These are phyloP conservation scores for Pseudoturritis turrita DNA, from an alignment of 345 rosid genomes.

Conservation along the genomic window DNA sequence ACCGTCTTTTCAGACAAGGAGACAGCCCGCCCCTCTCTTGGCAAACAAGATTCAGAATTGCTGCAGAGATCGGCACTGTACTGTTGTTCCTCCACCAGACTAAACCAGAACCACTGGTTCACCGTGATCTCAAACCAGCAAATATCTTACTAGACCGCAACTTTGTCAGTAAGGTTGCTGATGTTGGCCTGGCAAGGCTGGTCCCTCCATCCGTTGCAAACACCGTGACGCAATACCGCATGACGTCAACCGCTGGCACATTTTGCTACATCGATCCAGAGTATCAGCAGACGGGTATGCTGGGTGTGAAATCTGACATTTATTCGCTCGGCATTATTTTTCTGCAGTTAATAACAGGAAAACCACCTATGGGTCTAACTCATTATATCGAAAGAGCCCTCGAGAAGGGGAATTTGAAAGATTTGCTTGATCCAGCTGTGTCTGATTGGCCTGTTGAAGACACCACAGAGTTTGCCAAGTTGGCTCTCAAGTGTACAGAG, in stretches of 20 bases:
- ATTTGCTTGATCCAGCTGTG: constrained; percentile 63
- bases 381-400: constrained; percentile 60
- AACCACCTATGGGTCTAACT: constrained; percentile 77
- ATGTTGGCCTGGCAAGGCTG: constrained; percentile 84
- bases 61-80: constrained; percentile 80
- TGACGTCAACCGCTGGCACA: constrained; percentile 91
- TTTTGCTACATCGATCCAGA: constrained; percentile 93
- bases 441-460: constrained; percentile 79
- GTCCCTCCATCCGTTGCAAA: constrained; percentile 82
- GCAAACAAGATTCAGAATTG: constrained; percentile 76
- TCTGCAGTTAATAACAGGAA: constrained; percentile 68
- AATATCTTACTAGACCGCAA: constrained; percentile 80
- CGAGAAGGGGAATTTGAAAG: constrained; percentile 48
- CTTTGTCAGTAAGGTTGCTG: constrained; percentile 87
- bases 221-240: constrained; percentile 69
- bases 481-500: constrained; percentile 71
- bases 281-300: constrained; percentile 92
- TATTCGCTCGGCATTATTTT: constrained; percentile 78
- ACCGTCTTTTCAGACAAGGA: constrained; percentile 61
- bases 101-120: constrained; percentile 89
- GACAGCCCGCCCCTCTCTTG: constrained; percentile 62
- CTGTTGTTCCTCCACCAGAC: constrained; percentile 81
- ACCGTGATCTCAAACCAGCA: constrained; percentile 82
- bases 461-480: constrained; percentile 51
- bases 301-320: constrained; percentile 76